phyloP scores from a whole-genome alignment of 2,329 filamentous ascomycete genomes.

The Paracorniculantispora psalliotae region DNA sequence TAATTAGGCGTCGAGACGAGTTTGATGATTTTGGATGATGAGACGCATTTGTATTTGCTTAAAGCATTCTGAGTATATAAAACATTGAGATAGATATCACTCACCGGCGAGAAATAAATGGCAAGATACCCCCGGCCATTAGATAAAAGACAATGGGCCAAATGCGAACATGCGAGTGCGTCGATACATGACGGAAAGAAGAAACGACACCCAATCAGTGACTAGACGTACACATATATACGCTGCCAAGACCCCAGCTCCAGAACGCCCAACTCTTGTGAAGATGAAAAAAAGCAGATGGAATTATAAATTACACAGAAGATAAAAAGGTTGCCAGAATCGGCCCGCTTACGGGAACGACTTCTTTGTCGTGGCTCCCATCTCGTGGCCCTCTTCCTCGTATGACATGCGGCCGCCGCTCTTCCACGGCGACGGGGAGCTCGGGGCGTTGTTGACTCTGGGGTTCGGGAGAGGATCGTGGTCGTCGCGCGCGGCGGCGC shows the following conservation, averaged over 20 bases:
- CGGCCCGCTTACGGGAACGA: not conserved
- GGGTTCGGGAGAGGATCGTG: constrained; percentile 13
- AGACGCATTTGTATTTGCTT: not conserved
- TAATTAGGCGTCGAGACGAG: too few species aligned
- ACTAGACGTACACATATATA: not conserved
- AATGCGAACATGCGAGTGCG: not conserved
- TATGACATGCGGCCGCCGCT: constrained; percentile 23
- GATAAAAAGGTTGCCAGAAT: not conserved
- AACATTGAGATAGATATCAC: not conserved
- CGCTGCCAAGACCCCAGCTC: not conserved
- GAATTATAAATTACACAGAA: not conserved
- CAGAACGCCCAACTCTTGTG: not conserved
- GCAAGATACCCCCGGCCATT: not conserved
- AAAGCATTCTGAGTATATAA: not conserved
- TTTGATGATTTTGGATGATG: not conserved
- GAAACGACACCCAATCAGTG: not conserved
- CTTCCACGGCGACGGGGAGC: constrained; percentile 23
- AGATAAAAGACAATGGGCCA: not conserved
- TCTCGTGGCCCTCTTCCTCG: constrained; percentile 25
- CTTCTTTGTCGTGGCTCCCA: constrained; percentile 20
- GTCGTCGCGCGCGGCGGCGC: constrained; percentile 7
- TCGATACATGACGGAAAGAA: not conserved
- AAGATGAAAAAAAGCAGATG: not conserved
- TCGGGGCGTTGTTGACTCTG: not conserved
- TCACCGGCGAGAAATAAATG: not conserved